Percentiles rank a stretch among this genome's conserved stretches.
Conservation (phyloP, 495 filamentous ascomycete genomes). For the Antarctomyces pellizariae region DNA sequence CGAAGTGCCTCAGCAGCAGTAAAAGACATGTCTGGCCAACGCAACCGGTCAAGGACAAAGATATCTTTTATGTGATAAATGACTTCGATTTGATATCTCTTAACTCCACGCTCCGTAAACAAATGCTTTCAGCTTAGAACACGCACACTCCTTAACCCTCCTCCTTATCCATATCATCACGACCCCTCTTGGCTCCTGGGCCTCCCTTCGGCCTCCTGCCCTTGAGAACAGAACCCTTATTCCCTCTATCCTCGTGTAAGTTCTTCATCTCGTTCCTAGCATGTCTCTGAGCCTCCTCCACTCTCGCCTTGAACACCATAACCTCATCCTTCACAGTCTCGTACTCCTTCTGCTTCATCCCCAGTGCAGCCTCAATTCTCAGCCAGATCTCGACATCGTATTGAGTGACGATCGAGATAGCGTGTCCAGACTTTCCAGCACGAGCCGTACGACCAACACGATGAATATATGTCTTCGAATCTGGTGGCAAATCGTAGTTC, state of each 20-base stretch:
- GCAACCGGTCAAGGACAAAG: not conserved
- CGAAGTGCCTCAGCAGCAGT: not conserved
- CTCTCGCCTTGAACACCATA: slow-evolving; percentile 56
- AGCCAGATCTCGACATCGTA: slow-evolving; percentile 79
- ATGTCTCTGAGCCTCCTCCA: slow-evolving; percentile 64
- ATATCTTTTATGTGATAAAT: too few species aligned
- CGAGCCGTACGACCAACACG: slow-evolving; percentile 83
- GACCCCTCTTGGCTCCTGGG: slow-evolving; percentile 27
- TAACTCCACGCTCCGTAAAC: not conserved
- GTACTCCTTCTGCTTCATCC: slow-evolving; percentile 48
- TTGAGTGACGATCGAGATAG: slow-evolving; percentile 64
- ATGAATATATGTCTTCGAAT: slow-evolving; percentile 87
- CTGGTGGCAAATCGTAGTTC: slow-evolving; percentile 63
- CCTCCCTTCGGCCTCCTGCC: slow-evolving; percentile 20
- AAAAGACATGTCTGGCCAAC: not conserved
- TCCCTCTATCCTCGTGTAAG: slow-evolving; percentile 52
- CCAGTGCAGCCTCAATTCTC: slow-evolving; percentile 63
- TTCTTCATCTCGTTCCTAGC: slow-evolving; percentile 68
- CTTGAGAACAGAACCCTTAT: slow-evolving; percentile 32
- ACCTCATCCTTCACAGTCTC: slow-evolving; percentile 56
- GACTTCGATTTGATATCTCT: too few species aligned
- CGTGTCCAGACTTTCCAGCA: slow-evolving; percentile 68
- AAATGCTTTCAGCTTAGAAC: not conserved
- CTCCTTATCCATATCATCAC: slow-evolving; percentile 70
- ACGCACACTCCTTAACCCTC: slow-evolving; percentile 25